These are phyloP conservation scores for Skeletonema costatum DNA, from an alignment of 108 stramenopile genomes.

Conservation along the genomic window DNA sequence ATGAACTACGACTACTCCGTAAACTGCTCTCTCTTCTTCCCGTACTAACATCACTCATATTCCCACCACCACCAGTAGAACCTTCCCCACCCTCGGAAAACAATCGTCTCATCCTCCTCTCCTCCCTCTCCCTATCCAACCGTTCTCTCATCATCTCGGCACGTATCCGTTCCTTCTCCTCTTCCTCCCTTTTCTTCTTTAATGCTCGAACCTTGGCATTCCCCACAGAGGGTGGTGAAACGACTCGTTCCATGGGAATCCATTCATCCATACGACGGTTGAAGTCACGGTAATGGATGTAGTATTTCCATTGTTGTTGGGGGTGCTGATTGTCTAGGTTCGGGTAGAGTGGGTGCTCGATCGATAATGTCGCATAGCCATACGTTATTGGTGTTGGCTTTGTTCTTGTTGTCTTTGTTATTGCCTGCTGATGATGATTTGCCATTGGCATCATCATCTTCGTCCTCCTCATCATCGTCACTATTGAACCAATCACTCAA, in stretches of 20 bases:
- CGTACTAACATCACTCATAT: not conserved
- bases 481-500: constrained; percentile 27
- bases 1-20: not conserved
- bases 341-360: constrained; percentile 52
- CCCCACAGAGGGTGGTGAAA: constrained; percentile 79
- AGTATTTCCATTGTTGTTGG: constrained; percentile 76
- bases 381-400: constrained; percentile 31
- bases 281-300: constrained; percentile 96
- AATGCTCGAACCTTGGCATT: constrained; percentile 82
- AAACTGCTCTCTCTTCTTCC: not conserved
- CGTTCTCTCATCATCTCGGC: constrained; percentile 3
- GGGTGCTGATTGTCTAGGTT: constrained; percentile 11
- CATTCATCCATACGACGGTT: constrained; percentile 99
- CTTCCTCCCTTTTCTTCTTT: constrained; percentile 56
- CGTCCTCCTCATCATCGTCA: constrained; percentile 31
- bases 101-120: constrained; percentile 32
- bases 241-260: constrained; percentile 82
- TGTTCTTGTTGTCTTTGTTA: constrained; percentile 3
- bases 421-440: not conserved
- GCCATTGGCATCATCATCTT: constrained; percentile 2
- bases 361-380: constrained; percentile 87
- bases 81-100: constrained; percentile 9
- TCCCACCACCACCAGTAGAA: not conserved
- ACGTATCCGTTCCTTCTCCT: constrained; percentile 13
- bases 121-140: constrained; percentile 40